Evolutionary conservation across 75 land plant genomes (phyloP), one percentile per base, ranked within the genome.

Genomic region (Cryptomeria japonica): DNA sequence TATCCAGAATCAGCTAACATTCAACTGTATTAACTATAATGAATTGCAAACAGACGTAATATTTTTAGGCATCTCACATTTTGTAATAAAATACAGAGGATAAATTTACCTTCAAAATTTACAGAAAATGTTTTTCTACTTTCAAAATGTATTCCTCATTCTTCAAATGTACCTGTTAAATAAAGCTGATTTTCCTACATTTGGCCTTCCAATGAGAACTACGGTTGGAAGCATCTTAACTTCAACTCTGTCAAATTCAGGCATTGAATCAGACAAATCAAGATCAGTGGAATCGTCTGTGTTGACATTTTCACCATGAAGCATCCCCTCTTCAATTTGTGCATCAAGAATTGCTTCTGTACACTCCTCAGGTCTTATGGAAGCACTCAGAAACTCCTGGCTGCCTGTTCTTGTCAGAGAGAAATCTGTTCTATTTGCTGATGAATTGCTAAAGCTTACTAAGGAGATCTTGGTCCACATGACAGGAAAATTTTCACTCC

Each of bases 101-200:
- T 31, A 25, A 46, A 41, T 82, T 44, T 46, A 82, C 3, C 32
- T 46, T 75, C 37, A 34, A 34, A 2, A 75, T 2, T 0, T 14
- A 0, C 51, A 46, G 1, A 82, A 31, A 46, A 82, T 3, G n/a
- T 25, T n/a, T 46, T 1, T 44, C 47, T 46, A 13, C 25, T 46
- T n/a, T 7, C 12, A 82, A 46, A 82, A 28, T 82, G n/a, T 28
- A 28, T 28, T 38, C 13, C 15, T 6, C 13, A 12, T 46, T 44
- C 46, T 82, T 46, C 51, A 82, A 80, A 28, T 87, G 87, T 72
- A 97, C 99, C 99, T 94, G 85, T 98, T 98, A 91, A 97, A 98
- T 61, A 98, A 87, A 22, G 99, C 99, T 14, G 99, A 98, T 85
- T 98, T 98, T 37, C 99, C 99, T 47, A 98, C 99, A 91, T 98